A percentile compares a stretch with the other conserved stretches of the same genome.
Evolutionary conservation across 768 basidiomycete genomes (phyloP).

Genomic region (Rhodocollybia butyracea): DNA sequence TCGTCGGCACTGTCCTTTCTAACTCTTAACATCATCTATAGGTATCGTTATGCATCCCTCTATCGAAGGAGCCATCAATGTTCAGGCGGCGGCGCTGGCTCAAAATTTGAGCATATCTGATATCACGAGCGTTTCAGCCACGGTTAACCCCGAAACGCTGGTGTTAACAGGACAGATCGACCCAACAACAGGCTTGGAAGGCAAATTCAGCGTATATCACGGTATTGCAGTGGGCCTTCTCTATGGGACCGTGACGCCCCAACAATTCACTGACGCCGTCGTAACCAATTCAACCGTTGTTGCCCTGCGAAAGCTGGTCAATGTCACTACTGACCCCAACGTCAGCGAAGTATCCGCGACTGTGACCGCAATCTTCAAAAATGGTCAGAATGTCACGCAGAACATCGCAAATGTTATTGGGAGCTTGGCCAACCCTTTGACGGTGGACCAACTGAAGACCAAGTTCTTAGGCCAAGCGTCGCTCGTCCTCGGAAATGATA

Average conservation of each 20-base stretch:
- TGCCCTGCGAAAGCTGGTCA: conserved; percentile 15
- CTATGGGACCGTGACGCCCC: conserved; percentile 17
- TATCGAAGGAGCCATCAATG: conserved; percentile 19
- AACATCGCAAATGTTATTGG: conserved; percentile 20
- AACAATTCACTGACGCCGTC: conserved; percentile 14
- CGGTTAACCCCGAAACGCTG: conserved; percentile 20
- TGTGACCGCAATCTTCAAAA: conserved; percentile 11
- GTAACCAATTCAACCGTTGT: conserved; percentile 16
- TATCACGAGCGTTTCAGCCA: conserved; percentile 14
- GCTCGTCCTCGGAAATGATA: conserved; percentile 13
- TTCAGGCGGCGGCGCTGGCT: conserved; percentile 12
- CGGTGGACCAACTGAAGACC: conserved; percentile 13
- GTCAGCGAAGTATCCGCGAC: conserved; percentile 15
- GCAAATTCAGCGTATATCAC: conserved; percentile 22
- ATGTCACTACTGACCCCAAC: conserved; percentile 13
- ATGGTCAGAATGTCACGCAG: conserved; percentile 13
- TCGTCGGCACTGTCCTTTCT: too few species aligned
- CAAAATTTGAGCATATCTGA: conserved; percentile 6
- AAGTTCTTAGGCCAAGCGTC: conserved; percentile 20
- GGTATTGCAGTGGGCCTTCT: conserved; percentile 17
- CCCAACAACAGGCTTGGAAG: conserved; percentile 20
- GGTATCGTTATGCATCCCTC: conserved; percentile 19
- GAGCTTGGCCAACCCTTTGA: conserved; percentile 17
- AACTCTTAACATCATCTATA: too few species aligned
- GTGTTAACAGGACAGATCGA: conserved; percentile 20